phyloP scores from a whole-genome alignment of 495 filamentous ascomycete species.

The Tuber melanosporum region DNA sequence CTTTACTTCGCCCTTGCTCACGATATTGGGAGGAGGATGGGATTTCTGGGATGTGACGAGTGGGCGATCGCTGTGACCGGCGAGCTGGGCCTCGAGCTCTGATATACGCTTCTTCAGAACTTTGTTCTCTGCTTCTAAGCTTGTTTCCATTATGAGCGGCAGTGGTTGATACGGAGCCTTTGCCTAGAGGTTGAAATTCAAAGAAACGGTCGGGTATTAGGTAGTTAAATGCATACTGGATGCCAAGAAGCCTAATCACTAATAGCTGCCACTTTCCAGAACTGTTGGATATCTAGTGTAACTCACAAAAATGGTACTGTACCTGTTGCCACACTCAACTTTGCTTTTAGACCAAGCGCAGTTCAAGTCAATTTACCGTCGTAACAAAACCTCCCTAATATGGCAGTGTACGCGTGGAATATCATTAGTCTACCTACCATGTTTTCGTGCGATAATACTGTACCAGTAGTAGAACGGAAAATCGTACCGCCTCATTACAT shows the following conservation, averaged over 20 bases:
- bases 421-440: neutral
- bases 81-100: constrained; percentile 28
- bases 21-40: constrained; percentile 8
- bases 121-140: constrained; percentile 21
- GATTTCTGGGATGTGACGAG: constrained; percentile 2
- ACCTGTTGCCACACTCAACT: no score
- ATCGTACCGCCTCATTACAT: neutral
- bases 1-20: constrained; percentile 50
- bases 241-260: neutral
- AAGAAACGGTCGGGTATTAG: neutral
- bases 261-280: neutral
- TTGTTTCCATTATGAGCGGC: neutral
- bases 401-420: neutral
- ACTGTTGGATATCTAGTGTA: neutral
- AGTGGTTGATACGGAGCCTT: neutral
- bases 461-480: neutral
- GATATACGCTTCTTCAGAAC: constrained; percentile 18
- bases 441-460: neutral
- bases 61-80: neutral
- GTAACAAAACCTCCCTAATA: no score
- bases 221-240: neutral
- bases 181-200: neutral
- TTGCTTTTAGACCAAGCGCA: no score
- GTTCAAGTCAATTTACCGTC: no score
- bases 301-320: no score